Evolutionary conservation across 768 basidiomycete species (phyloP), one percentile per base, ranked within the genome.

Genomic region (Agaricus blazei): DNA sequence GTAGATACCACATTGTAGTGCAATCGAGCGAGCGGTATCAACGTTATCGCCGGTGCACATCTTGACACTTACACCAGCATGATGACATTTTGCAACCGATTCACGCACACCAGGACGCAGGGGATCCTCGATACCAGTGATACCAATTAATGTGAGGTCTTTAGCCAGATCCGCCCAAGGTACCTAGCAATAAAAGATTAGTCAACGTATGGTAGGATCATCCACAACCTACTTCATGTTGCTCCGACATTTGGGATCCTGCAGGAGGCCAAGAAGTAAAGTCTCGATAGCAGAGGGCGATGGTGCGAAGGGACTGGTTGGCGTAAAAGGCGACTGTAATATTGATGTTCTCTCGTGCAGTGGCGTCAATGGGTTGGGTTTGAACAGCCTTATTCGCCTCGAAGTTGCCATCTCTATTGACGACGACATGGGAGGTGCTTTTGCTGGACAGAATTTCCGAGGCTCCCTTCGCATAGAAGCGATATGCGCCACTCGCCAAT

Each of bases 1-100:
- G 73, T 89, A 98, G 67, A 98, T 98, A 38, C 95, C 94, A 64
- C 96, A 98, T 64, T 99, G 96, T 1, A 81, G 79, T 23, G 97
- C 96, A 63, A 99, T 99, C 6, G 95, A 97, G n/a, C 93, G 85
- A 48, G 91, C 92, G 0, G 91, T 95, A 50, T 98, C 83, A 48
- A 94, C 92, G 60, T 97, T 98, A 70, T 98, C 95, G 60, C 96
- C 97, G 0, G 97, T 98, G 68, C 93, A 96, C 95, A 98, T 99
- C 75, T 97, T 98, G 73, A 98, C 86, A 24, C 80, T 77, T 12
- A 99, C 94, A 58, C 96, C 95, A 41, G 97, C 96, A 51, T 76
- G 80, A 63, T 84, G 84, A 65, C 95, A 98, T 64, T 90, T 85
- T 43, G 80, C 76, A 43, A 99, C 96, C 15, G 96, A 94, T 9